A percentile compares a stretch with the other conserved stretches of the same genome.
Conservation (phyloP, 306 rosid species). For the Vachellia pachyceras region DNA sequence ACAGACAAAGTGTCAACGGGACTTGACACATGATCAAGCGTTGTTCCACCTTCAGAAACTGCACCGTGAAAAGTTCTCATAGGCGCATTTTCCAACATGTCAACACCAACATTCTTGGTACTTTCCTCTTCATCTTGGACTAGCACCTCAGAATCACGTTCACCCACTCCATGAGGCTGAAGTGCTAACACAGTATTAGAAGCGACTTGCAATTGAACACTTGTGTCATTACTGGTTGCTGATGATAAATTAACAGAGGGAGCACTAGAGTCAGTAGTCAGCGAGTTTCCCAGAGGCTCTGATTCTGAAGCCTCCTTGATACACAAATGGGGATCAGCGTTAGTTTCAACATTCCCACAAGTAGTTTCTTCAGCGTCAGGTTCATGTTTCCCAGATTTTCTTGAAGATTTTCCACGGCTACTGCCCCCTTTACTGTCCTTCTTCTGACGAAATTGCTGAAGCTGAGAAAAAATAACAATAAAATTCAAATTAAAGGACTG, state of each 20-base stretch:
- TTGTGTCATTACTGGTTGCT: slow-evolving; percentile 29
- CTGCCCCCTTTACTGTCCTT: slow-evolving; percentile 81
- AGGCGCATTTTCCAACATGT: slow-evolving; percentile 3
- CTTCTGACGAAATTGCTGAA: slow-evolving; percentile 92
- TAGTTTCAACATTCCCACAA: slow-evolving; percentile 50
- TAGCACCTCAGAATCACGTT: slow-evolving; percentile 42
- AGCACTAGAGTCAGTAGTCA: slow-evolving; percentile 41
- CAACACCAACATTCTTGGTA: slow-evolving; percentile 31
- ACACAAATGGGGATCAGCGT: slow-evolving; percentile 40
- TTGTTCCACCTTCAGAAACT: slow-evolving; percentile 47
- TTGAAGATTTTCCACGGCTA: slow-evolving; percentile 76
- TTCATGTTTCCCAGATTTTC: slow-evolving; percentile 56
- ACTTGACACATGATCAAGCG: slow-evolving; percentile 35
- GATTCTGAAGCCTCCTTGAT: slow-evolving; percentile 44
- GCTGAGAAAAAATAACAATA: slow-evolving; percentile 54
- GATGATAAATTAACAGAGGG: slow-evolving; percentile 43
- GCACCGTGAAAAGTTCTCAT: slow-evolving; percentile 32
- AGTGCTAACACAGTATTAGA: slow-evolving; percentile 43
- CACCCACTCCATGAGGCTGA: slow-evolving; percentile 44
- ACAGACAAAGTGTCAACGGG: slow-evolving; percentile 36
- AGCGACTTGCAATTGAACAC: slow-evolving; percentile 38
- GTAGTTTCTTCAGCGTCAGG: slow-evolving; percentile 55
- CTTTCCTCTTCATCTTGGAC: slow-evolving; percentile 44
- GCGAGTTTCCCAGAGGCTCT: slow-evolving; percentile 47
- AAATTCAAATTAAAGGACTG: slow-evolving; percentile 33